A percentile compares a stretch with the other conserved stretches of the same genome.
phyloP scores from a whole-genome alignment of 2,329 filamentous ascomycete species.

The Aspergillus sp. region DNA sequence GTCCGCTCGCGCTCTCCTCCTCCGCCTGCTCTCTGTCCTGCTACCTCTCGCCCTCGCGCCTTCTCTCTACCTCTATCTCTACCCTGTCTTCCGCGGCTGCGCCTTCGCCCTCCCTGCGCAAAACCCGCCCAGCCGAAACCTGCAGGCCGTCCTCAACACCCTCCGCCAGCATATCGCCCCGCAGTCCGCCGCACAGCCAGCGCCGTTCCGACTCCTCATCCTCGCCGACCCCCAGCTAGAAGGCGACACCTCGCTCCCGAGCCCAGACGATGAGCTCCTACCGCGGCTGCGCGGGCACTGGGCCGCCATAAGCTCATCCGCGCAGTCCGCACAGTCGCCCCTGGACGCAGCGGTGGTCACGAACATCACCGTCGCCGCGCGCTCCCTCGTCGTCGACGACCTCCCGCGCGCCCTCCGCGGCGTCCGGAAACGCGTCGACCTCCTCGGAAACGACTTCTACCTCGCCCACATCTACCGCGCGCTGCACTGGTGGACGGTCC shows the following conservation, averaged over 20 bases:
- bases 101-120: slow-evolving; percentile 56
- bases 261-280: slow-evolving; percentile 35
- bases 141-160: slow-evolving; percentile 23
- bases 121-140: slow-evolving; percentile 2
- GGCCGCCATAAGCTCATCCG: slow-evolving; percentile 11
- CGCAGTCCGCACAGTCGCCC: too few relatives aligned
- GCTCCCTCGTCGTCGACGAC: slow-evolving; percentile 52
- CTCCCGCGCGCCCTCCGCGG: slow-evolving; percentile 57
- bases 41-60: slow-evolving; percentile 59
- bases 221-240: slow-evolving; percentile 91
- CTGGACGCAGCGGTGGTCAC: too few relatives aligned
- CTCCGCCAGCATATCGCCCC: slow-evolving; percentile 27
- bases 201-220: slow-evolving; percentile 77
- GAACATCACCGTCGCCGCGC: slow-evolving; percentile 8
- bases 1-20: slow-evolving; percentile 40
- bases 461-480: slow-evolving; percentile 85
- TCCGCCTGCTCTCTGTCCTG: slow-evolving; percentile 40
- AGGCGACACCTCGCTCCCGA: slow-evolving; percentile 73
- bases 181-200: slow-evolving; percentile 24
- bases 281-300: slow-evolving; percentile 34
- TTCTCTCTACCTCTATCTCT: slow-evolving; percentile 76
- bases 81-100: slow-evolving; percentile 71
- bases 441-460: slow-evolving; percentile 91
- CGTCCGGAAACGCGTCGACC: slow-evolving; percentile 69
- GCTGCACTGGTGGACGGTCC: slow-evolving; percentile 70